Conservation (phyloP, 306 rosid genomes). For the Casuarina glauca region DNA sequence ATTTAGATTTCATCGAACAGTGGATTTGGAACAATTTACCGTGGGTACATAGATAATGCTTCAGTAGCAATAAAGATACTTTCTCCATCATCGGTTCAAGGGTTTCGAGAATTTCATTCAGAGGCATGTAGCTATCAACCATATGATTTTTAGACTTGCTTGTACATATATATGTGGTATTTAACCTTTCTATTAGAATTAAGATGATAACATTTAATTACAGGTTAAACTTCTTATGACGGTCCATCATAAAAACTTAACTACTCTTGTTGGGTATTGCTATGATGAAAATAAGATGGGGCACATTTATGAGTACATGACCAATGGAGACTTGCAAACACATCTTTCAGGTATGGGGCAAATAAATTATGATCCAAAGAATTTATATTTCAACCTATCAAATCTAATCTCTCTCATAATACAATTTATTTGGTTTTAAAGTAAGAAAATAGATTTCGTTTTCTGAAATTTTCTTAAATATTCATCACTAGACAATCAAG, state of each 20-base stretch:
- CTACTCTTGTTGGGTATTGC: slow-evolving; percentile 40
- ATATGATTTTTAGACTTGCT: not conserved
- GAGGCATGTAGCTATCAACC: slow-evolving; percentile 42
- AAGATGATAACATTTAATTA: not conserved
- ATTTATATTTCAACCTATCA: too few relatives aligned
- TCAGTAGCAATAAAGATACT: slow-evolving; percentile 63
- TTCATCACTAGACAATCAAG: not conserved
- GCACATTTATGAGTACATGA: slow-evolving; percentile 46
- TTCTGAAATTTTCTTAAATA: not conserved
- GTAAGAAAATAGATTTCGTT: too few relatives aligned
- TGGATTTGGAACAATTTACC: slow-evolving; percentile 54
- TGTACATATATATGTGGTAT: not conserved
- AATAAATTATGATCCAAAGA: not conserved
- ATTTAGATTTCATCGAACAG: too few relatives aligned
- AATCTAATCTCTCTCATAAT: too few relatives aligned
- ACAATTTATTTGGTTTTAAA: too few relatives aligned
- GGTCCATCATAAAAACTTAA: slow-evolving; percentile 40
- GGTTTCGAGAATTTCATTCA: slow-evolving; percentile 50
- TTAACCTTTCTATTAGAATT: not conserved
- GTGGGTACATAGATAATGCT: slow-evolving; percentile 42
- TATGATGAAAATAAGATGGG: slow-evolving; percentile 30
- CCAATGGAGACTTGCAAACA: slow-evolving; percentile 33
- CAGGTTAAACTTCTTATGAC: slow-evolving; percentile 31
- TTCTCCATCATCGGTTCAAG: slow-evolving; percentile 41
- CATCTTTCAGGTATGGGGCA: slow-evolving; percentile 34